Evolutionary conservation across 2,329 filamentous ascomycete genomes (phyloP).

Genomic region (Trichoderma koningiopsis): DNA sequence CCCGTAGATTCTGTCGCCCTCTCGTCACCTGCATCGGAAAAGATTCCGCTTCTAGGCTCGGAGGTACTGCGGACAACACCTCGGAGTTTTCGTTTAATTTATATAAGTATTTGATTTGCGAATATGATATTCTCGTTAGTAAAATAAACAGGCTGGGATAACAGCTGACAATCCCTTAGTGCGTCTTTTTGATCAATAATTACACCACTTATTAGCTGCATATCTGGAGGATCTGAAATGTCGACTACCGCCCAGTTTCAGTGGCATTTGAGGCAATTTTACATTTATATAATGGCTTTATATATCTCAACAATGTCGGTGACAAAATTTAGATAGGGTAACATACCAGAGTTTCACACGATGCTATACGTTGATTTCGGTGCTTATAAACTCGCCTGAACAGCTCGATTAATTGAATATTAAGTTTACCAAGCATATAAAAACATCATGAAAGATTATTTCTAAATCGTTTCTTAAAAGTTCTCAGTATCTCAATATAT

Average conservation of each 20-base stretch:
- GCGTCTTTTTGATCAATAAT: background rate
- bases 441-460: background rate
- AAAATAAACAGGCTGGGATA: background rate
- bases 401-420: background rate
- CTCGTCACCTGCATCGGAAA: background rate
- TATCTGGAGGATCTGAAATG: background rate
- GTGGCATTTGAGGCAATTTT: background rate
- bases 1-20: too few species aligned
- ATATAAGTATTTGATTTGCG: background rate
- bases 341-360: background rate
- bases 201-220: background rate
- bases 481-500: too few species aligned
- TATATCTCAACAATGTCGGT: background rate
- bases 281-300: background rate
- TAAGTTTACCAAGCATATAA: background rate
- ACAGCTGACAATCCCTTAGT: background rate
- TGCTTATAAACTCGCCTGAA: background rate
- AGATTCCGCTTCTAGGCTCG: background rate
- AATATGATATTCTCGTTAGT: background rate
- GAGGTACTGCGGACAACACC: background rate
- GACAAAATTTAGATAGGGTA: background rate
- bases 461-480: background rate
- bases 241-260: background rate
- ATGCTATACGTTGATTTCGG: background rate
- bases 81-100: background rate